Conservation (phyloP, 202 grass and related monocot species). For the Bolboschoenoplectus hybrid region DNA sequence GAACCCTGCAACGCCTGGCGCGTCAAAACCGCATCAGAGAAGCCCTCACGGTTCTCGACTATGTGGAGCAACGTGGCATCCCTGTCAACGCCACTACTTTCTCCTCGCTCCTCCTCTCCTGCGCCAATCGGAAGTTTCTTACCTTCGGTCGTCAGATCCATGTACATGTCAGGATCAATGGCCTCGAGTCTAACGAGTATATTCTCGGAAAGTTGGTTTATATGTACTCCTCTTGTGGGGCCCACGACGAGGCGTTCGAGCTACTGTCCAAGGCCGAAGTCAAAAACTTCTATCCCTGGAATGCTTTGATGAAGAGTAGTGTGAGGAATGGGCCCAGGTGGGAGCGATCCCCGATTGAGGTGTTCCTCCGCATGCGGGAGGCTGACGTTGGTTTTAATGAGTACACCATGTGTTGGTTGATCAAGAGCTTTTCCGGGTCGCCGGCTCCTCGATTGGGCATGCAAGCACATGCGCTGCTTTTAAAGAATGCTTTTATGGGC, state of each 20-base stretch:
- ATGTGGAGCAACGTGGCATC: constrained; percentile 77
- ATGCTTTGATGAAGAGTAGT: constrained; percentile 68
- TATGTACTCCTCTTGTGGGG: constrained; percentile 66
- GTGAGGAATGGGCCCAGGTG: constrained; percentile 56
- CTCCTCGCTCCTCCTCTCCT: constrained; percentile 64
- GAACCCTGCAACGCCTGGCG: constrained; percentile 56
- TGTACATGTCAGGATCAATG: constrained; percentile 63
- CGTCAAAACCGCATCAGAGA: constrained; percentile 55
- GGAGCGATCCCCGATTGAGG: constrained; percentile 41
- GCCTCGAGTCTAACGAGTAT: constrained; percentile 72
- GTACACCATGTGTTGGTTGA: constrained; percentile 77
- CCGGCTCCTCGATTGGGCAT: constrained; percentile 59
- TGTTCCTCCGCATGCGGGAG: constrained; percentile 65
- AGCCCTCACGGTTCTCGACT: constrained; percentile 75
- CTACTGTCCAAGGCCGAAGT: constrained; percentile 51
- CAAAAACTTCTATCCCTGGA: constrained; percentile 67
- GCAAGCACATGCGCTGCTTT: constrained; percentile 61
- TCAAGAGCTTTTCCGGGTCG: constrained; percentile 83
- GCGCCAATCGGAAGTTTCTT: constrained; percentile 49
- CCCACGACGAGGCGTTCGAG: constrained; percentile 52
- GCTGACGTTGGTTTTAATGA: constrained; percentile 61
- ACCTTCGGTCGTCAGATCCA: constrained; percentile 69
- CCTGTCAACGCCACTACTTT: constrained; percentile 71
- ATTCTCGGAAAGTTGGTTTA: constrained; percentile 66
- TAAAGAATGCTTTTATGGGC: constrained; percentile 73